A percentile compares a stretch with the other conserved stretches of the same genome.
phyloP scores from a whole-genome alignment of 2,329 filamentous ascomycete species.

The Trichocomaceae sp. region DNA sequence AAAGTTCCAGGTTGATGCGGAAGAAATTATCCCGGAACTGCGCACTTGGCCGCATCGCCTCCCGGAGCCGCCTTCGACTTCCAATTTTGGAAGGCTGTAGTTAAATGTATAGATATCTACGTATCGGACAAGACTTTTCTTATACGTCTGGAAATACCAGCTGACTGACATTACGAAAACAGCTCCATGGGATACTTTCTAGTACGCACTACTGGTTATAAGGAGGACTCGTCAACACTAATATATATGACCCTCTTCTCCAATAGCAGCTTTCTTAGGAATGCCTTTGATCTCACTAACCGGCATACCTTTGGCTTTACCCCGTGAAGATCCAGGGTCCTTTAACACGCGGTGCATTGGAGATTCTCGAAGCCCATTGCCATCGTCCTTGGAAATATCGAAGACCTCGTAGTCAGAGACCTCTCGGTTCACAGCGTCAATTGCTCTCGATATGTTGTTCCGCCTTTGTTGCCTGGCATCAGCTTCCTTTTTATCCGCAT shows the following conservation, averaged over 20 bases:
- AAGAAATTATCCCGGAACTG: not conserved
- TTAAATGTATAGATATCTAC: too few species aligned
- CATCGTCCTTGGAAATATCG: conserved; percentile 56
- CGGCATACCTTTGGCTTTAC: conserved; percentile 17
- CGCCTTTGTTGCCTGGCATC: conserved; percentile 45
- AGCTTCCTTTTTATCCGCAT: conserved; percentile 37
- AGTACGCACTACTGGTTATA: not conserved
- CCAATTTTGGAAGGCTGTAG: too few species aligned
- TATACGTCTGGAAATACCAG: too few species aligned
- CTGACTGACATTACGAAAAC: not conserved
- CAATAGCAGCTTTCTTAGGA: conserved; percentile 44
- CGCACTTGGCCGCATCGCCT: conserved; percentile 4
- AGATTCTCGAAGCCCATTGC: not conserved
- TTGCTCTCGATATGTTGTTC: conserved; percentile 65
- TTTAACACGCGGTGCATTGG: conserved; percentile 14
- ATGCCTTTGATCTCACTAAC: conserved; percentile 55
- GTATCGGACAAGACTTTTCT: too few species aligned
- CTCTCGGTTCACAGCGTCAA: conserved; percentile 71
- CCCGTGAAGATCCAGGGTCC: conserved; percentile 7
- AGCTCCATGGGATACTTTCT: not conserved
- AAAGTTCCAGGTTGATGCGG: too few species aligned
- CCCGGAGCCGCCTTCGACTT: not conserved
- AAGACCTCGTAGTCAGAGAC: conserved; percentile 78
- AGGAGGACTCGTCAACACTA: conserved; percentile 12
- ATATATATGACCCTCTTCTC: conserved; percentile 33